Conservation (phyloP, 495 filamentous ascomycete genomes). For the Talaromyces borbonicus region DNA sequence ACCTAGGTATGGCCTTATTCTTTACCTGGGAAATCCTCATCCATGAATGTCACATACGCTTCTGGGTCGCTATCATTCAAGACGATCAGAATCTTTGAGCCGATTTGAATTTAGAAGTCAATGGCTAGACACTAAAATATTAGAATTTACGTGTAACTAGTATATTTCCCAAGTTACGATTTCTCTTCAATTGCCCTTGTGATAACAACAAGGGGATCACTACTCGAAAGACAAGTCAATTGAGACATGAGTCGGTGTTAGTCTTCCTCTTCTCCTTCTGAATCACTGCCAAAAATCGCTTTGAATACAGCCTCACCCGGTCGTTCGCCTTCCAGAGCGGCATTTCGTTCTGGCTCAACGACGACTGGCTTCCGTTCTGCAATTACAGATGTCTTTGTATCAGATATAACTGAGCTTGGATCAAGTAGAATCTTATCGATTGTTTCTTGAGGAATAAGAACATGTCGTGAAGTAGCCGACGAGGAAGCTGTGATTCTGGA, state of each 20-base stretch:
- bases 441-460: conserved; percentile 32
- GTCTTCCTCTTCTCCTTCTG: conserved; percentile 59
- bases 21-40: too few species aligned
- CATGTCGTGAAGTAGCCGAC: conserved; percentile 17
- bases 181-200: too few species aligned
- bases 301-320: conserved; percentile 87
- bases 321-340: conserved; percentile 71
- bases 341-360: conserved; percentile 72
- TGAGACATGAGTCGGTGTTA: too few species aligned
- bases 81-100: too few species aligned
- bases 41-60: too few species aligned
- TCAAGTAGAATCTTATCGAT: conserved; percentile 30
- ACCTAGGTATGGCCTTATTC: too few species aligned
- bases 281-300: conserved; percentile 82
- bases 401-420: conserved; percentile 5
- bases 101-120: too few species aligned
- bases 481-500: background rate
- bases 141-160: too few species aligned
- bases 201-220: background rate
- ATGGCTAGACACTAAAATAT: too few species aligned
- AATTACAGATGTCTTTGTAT: background rate
- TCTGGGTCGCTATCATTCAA: too few species aligned
- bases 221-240: too few species aligned
- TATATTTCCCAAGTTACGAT: too few species aligned
- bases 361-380: conserved; percentile 18